Conservation (phyloP, 768 basidiomycete genomes). For the Leccinum variicolor region DNA sequence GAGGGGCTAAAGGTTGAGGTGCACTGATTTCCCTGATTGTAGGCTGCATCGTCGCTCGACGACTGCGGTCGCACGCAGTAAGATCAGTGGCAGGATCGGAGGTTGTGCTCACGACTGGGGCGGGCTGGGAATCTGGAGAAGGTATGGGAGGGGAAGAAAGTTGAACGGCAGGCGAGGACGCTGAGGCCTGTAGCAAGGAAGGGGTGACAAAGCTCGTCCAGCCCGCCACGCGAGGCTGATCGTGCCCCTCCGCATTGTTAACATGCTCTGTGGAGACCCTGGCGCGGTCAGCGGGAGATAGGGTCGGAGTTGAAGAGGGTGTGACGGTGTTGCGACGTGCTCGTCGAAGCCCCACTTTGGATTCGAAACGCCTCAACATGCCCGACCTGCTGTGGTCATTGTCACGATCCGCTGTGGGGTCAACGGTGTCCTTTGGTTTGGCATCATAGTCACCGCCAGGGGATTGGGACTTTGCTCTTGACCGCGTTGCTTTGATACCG, state of each 20-base stretch:
- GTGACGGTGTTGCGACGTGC: slow-evolving; percentile 39
- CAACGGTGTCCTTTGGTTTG: slow-evolving; percentile 44
- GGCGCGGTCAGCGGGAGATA: slow-evolving; percentile 28
- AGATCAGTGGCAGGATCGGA: slow-evolving; percentile 46
- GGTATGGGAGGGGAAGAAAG: slow-evolving; percentile 55
- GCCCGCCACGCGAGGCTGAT: slow-evolving; percentile 47
- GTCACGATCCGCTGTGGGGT: slow-evolving; percentile 27
- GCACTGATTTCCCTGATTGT: slow-evolving; percentile 39
- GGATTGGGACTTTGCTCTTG: slow-evolving; percentile 40
- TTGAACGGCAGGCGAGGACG: slow-evolving; percentile 73
- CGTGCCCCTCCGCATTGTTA: slow-evolving; percentile 35
- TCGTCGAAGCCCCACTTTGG: slow-evolving; percentile 50
- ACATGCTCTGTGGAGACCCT: slow-evolving; percentile 27
- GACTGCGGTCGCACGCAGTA: slow-evolving; percentile 43
- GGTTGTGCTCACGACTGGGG: slow-evolving; percentile 45
- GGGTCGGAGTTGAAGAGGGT: slow-evolving; percentile 37
- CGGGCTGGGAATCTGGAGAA: slow-evolving; percentile 50
- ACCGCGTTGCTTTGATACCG: slow-evolving; percentile 61
- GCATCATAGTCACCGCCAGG: slow-evolving; percentile 43
- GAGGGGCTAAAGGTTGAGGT: slow-evolving; percentile 35
- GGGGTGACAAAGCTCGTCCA: slow-evolving; percentile 61
- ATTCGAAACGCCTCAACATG: slow-evolving; percentile 47
- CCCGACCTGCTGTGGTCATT: slow-evolving; percentile 42
- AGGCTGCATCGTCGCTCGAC: slow-evolving; percentile 38
- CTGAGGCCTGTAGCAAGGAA: slow-evolving; percentile 64